Base-by-base conservation (phyloP, 495 filamentous ascomycete species). In the Chaetomidium leptoderma region DNA sequence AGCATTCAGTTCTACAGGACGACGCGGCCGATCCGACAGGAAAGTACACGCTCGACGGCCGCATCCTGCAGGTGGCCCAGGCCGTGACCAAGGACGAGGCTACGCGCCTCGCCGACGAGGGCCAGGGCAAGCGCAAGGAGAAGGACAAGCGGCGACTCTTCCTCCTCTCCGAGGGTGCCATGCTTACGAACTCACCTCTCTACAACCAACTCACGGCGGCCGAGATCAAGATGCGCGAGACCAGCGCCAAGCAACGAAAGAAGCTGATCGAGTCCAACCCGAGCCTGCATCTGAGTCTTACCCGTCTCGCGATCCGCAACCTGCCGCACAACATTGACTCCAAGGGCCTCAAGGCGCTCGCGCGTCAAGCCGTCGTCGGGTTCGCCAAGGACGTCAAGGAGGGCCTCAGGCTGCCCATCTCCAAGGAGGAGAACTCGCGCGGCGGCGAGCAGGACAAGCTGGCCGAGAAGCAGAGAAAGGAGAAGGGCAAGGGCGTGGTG, bases 81-180 rank as follows among this genome's bases (percentile, higher is more conserved):
- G 95, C 93, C 9, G 92, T 99, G 14, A 84, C 84, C 72, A 87
- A 86, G 67, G 77, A 82, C 39, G 84, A 91, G 70, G 93, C 93
- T 19, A 71, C 74, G 17, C 84, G 86, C 27, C 81, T 97, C 16
- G 83, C 86, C 32, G 82, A 86, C 47, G 84, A 86, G 39, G 85
- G 86, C 48, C 76, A 75, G 10, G 80, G 80, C 10, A 81, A 84
- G 58, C 80, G 81, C 53, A 86, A 84, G 24, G 84, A 92, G 58
- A 87, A 85, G 62, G 93, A 99, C 73, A 97, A 92, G 72, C 83
- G 93, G n/a, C 86, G 88, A 29, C 78, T 97, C 3, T 99, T 90
- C 72, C 83, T 99, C 5, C 79, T 99, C 17, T 81, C 81, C 14
- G 93, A 99, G 72, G 93, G 93, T 30, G 86, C 85, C 7, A 87